Percentiles rank a stretch among this genome's conserved stretches.
Conservation (phyloP, 2,329 filamentous ascomycete species). For the Colletotrichum sp. region DNA sequence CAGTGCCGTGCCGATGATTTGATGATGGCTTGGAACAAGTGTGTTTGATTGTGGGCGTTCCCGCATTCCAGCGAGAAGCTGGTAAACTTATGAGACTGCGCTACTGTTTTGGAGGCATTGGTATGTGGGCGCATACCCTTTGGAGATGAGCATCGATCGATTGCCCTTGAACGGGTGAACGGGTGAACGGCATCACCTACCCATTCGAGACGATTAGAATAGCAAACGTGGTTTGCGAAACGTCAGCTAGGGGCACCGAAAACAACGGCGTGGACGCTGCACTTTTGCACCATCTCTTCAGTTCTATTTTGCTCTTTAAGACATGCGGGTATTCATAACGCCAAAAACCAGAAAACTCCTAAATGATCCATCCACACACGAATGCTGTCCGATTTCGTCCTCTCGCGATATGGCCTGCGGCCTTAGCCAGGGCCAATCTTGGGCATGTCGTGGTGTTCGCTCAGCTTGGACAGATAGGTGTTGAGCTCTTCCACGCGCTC, state of each 20-base stretch:
- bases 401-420: slow-evolving; percentile 1
- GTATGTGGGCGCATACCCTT: neutral
- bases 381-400: neutral
- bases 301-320: neutral
- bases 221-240: neutral
- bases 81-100: neutral
- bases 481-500: slow-evolving; percentile 96
- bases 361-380: neutral
- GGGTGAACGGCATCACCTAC: neutral
- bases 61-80: neutral
- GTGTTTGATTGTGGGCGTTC: neutral
- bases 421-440: slow-evolving; percentile 64
- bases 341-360: neutral
- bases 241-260: neutral
- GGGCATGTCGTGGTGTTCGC: slow-evolving; percentile 97
- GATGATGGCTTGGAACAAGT: neutral
- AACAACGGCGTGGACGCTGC: neutral
- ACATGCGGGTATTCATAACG: neutral
- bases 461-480: slow-evolving; percentile 87
- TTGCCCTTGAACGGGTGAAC: neutral
- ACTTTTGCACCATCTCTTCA: neutral
- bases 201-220: neutral
- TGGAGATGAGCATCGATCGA: neutral
- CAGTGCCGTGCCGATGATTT: neutral
- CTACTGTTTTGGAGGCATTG: neutral